Conservation (phyloP, 2,329 filamentous ascomycete genomes). For the Magnaporthales sp. region DNA sequence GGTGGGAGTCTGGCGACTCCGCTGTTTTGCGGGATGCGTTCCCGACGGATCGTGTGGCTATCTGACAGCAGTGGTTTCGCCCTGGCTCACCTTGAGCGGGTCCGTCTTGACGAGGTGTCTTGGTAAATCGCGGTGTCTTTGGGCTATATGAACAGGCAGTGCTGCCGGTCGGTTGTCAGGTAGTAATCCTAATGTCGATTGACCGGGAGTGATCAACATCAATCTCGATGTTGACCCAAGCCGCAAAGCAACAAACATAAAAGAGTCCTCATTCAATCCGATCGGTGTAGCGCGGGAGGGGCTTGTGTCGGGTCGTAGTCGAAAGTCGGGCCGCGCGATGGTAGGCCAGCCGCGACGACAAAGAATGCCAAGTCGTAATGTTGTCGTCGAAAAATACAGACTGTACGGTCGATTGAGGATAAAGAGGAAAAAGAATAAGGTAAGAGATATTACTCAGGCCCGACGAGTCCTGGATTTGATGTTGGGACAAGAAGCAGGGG, state of each 20-base stretch:
- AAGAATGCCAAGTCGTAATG: background rate
- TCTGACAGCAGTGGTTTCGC: background rate
- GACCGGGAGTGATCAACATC: background rate
- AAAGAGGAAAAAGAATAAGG: background rate
- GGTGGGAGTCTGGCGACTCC: background rate
- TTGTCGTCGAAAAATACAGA: background rate
- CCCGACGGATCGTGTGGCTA: background rate
- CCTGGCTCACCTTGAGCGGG: background rate
- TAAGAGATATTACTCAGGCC: background rate
- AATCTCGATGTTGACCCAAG: conserved; percentile 1
- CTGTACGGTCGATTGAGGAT: background rate
- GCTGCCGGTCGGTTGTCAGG: background rate
- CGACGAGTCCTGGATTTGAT: background rate
- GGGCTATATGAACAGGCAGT: background rate
- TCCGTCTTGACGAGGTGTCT: background rate
- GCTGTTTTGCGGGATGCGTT: background rate
- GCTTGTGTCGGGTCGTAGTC: conserved; percentile 3
- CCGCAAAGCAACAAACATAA: background rate
- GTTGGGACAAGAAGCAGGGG: conserved; percentile 1
- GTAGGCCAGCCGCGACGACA: background rate
- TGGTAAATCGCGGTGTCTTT: background rate
- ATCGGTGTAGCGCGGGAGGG: background rate
- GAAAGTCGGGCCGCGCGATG: background rate
- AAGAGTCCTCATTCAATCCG: background rate
- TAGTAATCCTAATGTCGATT: conserved; percentile 1